phyloP scores from a whole-genome alignment of 2,329 filamentous ascomycete genomes.

The Hymenoscyphus scutula region DNA sequence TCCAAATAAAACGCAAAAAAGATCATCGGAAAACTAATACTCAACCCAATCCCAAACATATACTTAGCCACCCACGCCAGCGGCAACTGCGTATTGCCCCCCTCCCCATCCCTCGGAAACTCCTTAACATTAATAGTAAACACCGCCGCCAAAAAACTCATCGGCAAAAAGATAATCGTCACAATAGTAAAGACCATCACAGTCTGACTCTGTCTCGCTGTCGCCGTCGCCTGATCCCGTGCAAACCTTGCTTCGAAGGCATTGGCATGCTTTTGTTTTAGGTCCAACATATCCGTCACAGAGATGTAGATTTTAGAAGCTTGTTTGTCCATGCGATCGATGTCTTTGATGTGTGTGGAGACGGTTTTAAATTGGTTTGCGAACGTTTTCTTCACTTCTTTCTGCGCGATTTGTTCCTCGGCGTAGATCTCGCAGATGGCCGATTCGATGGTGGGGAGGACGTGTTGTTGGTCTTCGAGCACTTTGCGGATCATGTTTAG shows the following conservation, averaged over 20 bases:
- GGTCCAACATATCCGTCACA: constrained; percentile 62
- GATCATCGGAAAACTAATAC: constrained; percentile 29
- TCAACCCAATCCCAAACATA: constrained; percentile 32
- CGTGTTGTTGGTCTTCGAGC: constrained; percentile 34
- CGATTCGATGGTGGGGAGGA: constrained; percentile 28
- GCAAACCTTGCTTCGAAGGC: constrained; percentile 34
- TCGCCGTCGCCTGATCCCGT: constrained; percentile 29
- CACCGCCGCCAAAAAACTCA: constrained; percentile 32
- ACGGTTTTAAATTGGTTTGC: constrained; percentile 26
- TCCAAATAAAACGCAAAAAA: constrained; percentile 28
- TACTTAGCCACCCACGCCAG: constrained; percentile 30
- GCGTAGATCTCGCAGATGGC: constrained; percentile 28
- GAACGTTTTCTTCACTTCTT: constrained; percentile 28
- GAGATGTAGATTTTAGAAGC: constrained; percentile 72
- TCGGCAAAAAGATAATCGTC: constrained; percentile 36
- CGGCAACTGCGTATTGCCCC: constrained; percentile 16
- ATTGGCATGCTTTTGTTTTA: constrained; percentile 34
- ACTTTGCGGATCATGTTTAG: constrained; percentile 47
- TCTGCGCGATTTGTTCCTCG: constrained; percentile 22
- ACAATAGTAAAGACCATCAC: constrained; percentile 37
- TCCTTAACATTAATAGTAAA: constrained; percentile 31
- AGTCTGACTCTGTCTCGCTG: constrained; percentile 32
- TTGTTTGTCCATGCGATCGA: constrained; percentile 72
- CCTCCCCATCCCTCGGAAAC: constrained; percentile 19
- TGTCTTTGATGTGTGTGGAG: constrained; percentile 27